Evolutionary conservation across 2,329 filamentous ascomycete genomes (phyloP).

Genomic region (Metarhizium humberi): DNA sequence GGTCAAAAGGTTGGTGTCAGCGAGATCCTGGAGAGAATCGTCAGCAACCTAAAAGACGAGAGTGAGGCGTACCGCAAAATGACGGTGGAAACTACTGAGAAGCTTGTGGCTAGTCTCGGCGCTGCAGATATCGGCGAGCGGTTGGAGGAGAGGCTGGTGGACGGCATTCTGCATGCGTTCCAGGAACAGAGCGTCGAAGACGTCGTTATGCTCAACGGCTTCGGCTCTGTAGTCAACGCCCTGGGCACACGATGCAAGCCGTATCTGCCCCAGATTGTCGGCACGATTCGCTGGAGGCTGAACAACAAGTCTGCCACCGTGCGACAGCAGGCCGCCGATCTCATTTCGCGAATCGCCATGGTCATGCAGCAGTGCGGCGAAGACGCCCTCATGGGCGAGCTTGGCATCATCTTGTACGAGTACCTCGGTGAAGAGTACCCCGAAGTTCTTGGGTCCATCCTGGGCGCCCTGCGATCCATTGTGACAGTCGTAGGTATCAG

Average conservation of each 20-base stretch:
- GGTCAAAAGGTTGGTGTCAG: slow-evolving; percentile 96
- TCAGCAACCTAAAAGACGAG: slow-evolving; percentile 94
- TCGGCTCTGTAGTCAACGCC: slow-evolving; percentile 94
- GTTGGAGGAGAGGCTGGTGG: slow-evolving; percentile 85
- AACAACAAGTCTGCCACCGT: slow-evolving; percentile 98
- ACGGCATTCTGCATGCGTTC: slow-evolving; percentile 92
- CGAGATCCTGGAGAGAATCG: slow-evolving; percentile 88
- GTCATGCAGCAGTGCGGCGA: slow-evolving; percentile 99
- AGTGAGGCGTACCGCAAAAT: slow-evolving; percentile 98
- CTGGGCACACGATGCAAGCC: slow-evolving; percentile 90
- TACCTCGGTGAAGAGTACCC: slow-evolving; percentile 98
- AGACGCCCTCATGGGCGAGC: slow-evolving; percentile 89
- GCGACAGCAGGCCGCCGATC: slow-evolving; percentile 89
- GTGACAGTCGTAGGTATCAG: slow-evolving; percentile 97
- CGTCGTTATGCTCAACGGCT: slow-evolving; percentile 91
- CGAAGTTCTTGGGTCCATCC: slow-evolving; percentile 91
- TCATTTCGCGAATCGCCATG: slow-evolving; percentile 94
- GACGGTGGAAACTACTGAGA: slow-evolving; percentile 97
- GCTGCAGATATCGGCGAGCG: slow-evolving; percentile 90
- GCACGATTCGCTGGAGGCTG: slow-evolving; percentile 88
- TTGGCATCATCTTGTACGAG: slow-evolving; percentile 91
- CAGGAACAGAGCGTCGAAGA: slow-evolving; percentile 98
- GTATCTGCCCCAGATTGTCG: slow-evolving; percentile 93
- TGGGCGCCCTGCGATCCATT: slow-evolving; percentile 89
- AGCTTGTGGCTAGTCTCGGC: slow-evolving; percentile 85